A percentile compares a stretch with the other conserved stretches of the same genome.
phyloP scores from a whole-genome alignment of 208 protist genomes.

The Trypanosoma lewisi region DNA sequence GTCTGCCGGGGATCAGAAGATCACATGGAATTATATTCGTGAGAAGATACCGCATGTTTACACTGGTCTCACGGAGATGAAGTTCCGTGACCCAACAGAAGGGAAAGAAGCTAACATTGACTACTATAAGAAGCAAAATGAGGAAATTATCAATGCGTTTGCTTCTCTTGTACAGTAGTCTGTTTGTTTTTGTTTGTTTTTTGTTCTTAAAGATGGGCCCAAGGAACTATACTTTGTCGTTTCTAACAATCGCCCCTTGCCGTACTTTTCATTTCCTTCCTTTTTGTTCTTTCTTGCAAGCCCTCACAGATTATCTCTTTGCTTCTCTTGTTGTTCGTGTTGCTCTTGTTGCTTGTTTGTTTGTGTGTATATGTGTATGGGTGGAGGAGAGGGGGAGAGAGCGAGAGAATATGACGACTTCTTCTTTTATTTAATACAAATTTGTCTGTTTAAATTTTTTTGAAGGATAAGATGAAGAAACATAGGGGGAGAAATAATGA shows the following conservation, averaged over 20 bases:
- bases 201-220: no score
- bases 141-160: constrained; percentile 85
- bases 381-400: no score
- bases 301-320: not conserved
- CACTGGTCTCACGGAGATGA: constrained; percentile 89
- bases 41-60: constrained; percentile 87
- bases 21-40: constrained; percentile 95
- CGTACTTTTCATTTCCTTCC: no score
- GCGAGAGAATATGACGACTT: no score
- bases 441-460: no score
- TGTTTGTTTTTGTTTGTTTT: no score
- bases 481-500: no score
- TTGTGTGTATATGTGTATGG: not conserved
- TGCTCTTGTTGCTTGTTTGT: constrained; percentile 4
- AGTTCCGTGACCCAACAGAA: constrained; percentile 88
- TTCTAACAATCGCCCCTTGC: no score
- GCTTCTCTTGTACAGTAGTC: constrained; percentile 70
- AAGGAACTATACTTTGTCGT: not conserved
- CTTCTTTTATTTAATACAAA: no score
- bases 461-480: no score
- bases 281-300: no score
- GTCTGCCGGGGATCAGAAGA: constrained; percentile 91
- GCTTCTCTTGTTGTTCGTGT: not conserved
- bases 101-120: constrained; percentile 84
- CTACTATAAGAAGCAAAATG: constrained; percentile 89